These are phyloP conservation scores for Tuber aestivum DNA, from an alignment of 495 filamentous ascomycete species.

Conservation along the genomic window DNA sequence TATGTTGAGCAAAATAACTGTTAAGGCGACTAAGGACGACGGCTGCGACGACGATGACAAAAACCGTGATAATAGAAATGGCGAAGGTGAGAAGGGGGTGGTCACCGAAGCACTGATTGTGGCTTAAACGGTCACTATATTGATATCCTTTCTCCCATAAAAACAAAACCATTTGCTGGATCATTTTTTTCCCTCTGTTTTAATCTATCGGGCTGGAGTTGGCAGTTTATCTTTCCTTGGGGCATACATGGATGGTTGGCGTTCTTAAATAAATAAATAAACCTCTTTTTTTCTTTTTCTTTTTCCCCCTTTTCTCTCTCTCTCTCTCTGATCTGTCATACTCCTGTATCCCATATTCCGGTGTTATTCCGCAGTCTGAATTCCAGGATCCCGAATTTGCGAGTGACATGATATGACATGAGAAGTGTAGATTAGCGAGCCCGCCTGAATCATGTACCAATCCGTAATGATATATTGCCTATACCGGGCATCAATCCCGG, in stretches of 20 bases:
- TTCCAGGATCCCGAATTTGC: not conserved
- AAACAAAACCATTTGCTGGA: too few species aligned
- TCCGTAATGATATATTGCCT: not conserved
- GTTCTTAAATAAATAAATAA: not conserved
- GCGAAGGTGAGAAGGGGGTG: not conserved
- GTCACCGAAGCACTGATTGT: not conserved
- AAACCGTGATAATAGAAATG: not conserved
- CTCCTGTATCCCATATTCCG: not conserved
- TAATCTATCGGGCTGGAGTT: constrained; percentile 6
- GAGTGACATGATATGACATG: not conserved
- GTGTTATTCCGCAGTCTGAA: not conserved
- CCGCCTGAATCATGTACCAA: not conserved
- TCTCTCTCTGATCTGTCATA: not conserved
- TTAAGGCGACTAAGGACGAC: not conserved
- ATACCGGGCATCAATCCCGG: not conserved
- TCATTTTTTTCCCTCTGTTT: not conserved
- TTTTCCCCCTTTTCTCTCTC: too few species aligned
- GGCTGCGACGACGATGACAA: not conserved
- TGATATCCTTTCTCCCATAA: not conserved
- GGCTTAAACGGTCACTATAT: not conserved
- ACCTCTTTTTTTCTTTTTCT: not conserved
- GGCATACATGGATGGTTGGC: not conserved
- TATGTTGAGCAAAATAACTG: not conserved
- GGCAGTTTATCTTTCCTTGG: not conserved
- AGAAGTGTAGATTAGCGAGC: not conserved